Evolutionary conservation across 306 rosid species (phyloP).

Genomic region (Fragaria iinumae): DNA sequence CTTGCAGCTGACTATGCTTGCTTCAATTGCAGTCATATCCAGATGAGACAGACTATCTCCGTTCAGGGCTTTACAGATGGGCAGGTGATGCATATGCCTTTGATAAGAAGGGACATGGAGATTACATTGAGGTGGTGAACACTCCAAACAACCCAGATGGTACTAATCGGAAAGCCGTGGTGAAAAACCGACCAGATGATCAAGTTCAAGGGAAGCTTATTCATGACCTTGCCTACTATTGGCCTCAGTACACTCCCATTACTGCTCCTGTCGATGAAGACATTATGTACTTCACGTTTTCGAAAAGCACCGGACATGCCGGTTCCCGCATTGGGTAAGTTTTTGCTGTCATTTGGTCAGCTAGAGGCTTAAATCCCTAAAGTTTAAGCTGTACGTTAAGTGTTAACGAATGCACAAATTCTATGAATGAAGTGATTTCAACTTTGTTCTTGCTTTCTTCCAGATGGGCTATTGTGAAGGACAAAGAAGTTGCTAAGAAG

Average conservation of each 20-base stretch:
- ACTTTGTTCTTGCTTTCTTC: slow-evolving; percentile 1
- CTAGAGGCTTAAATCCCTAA: neutral
- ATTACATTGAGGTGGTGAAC: slow-evolving; percentile 72
- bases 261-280: slow-evolving; percentile 50
- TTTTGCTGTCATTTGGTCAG: neutral
- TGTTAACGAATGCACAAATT: neutral
- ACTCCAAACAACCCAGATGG: slow-evolving; percentile 90
- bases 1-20: neutral
- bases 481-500: slow-evolving; percentile 59
- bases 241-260: slow-evolving; percentile 87
- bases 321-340: slow-evolving; percentile 86
- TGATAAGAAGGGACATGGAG: slow-evolving; percentile 34
- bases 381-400: neutral
- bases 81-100: slow-evolving; percentile 60
- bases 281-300: slow-evolving; percentile 77
- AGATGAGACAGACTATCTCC: slow-evolving; percentile 38
- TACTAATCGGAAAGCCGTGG: slow-evolving; percentile 37
- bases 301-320: slow-evolving; percentile 90
- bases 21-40: slow-evolving; percentile 49
- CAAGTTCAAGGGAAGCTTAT: slow-evolving; percentile 45
- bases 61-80: slow-evolving; percentile 65
- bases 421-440: neutral
- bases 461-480: slow-evolving; percentile 85
- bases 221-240: slow-evolving; percentile 79
- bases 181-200: slow-evolving; percentile 10